Evolutionary conservation across 2,329 filamentous ascomycete genomes (phyloP), one percentile per base, ranked within the genome.

Genomic region (Xylariaceae sp.): DNA sequence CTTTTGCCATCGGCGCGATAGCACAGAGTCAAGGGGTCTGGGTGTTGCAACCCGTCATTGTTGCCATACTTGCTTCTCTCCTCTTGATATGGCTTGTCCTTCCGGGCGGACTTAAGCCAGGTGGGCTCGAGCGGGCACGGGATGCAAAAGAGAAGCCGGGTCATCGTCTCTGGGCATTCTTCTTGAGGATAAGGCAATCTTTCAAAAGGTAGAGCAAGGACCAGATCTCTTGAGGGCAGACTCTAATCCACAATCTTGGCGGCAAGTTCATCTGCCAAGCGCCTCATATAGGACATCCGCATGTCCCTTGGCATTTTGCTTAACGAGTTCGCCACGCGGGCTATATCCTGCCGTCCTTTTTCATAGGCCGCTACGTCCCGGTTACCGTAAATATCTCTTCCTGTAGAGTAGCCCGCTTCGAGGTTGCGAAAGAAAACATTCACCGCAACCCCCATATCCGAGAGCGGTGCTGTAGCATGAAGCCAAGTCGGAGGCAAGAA

Each of bases 381-480:
- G 61, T 95, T 95, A 1, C 88, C 90, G 61, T 95, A 95, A 0
- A 95, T 85, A 62, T 95, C 90, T 53, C 83, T 78, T 1, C 90
- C 89, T 1, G 76, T 64, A 1, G 88, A 82, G 62, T 93, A 93
- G 1, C 78, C 81, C 3, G 63, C 69, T 3, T 81, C 70, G 8
- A 93, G 70, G 50, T 83, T 84, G 35, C 82, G 80, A 68, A 94
- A 95, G 70, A 95, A 95, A 22, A 92, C 78, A 62, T 95, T 95
- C n/a, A 95, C 83, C 1, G 88, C 88, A 6, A 95, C 73, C 55
- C 87, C 90, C 48, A 80, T 64, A 36, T 70, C 63, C 6, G 76
- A 68, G 1, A 65, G 72, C 1, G 85, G 82, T 0, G 76, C 74
- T 2, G 83, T 84, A 1, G 88, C 85, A 64, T 95, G 91, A 11